Evolutionary conservation across 2,329 filamentous ascomycete genomes (phyloP), one percentile per base, ranked within the genome.

Genomic region (Penicillium sp.): DNA sequence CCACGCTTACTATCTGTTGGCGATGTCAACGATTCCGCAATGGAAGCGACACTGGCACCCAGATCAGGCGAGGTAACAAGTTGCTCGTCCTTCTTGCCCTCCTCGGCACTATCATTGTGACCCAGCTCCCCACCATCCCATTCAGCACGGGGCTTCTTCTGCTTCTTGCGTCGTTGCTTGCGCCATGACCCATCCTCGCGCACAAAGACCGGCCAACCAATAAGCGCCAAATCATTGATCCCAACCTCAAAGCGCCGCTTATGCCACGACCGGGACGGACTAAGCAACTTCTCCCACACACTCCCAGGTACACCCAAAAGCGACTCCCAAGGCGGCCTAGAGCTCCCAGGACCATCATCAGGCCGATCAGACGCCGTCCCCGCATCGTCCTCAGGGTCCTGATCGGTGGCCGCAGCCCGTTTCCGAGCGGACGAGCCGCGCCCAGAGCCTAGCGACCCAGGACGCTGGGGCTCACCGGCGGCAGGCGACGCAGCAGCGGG

Each of bases 201-300:
- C 38, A 91, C 88, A 72, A 92, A 91, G 39, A 95, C 84, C 5
- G 91, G 91, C 72, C 90, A 91, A 0, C 91, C 91, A 18, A 95
- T 79, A 67, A 90, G 94, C 54, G 87, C 85, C 39, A 93, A 77
- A 44, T 90, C 87, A 65, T 95, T 90, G 9, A 96, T 79, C 0
- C 86, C 88, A 55, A 96, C 80, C 69, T 96, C 89, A 66, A 96
- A 96, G 25, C 86, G 83, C 63, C 82, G 85, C 76, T 93, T 95
- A 75, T 94, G 88, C 71, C 89, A 91, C 9, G 87, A 83, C 13
- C 85, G 80, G 9, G 85, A 84, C 0, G 91, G 91, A 1, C 88
- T 91, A 52, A 96, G 72, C 46, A 96, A 82, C 60, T 88, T 90
- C 65, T 90, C 90, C 57, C 96, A 82, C 44, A 91, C 88, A 58